Conservation (phyloP, 2,329 filamentous ascomycete species). For the Penicillium sp. region DNA sequence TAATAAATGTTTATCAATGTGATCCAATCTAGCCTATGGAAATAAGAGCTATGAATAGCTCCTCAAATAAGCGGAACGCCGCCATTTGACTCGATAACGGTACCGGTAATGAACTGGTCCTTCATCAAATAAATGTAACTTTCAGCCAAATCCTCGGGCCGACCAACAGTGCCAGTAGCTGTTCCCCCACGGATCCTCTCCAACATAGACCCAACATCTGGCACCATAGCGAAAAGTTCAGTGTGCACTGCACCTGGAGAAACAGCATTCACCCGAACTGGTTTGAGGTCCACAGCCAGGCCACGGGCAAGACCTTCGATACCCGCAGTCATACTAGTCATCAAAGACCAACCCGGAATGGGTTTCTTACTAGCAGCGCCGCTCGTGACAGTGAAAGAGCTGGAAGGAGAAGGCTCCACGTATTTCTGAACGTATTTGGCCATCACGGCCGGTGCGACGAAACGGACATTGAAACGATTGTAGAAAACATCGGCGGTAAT, state of each 20-base stretch:
- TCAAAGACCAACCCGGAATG: slow-evolving; percentile 35
- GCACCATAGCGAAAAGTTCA: slow-evolving; percentile 38
- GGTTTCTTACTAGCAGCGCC: slow-evolving; percentile 44
- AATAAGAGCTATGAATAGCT: no score
- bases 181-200: slow-evolving; percentile 23
- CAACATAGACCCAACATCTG: slow-evolving; percentile 31
- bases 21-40: no score
- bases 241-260: slow-evolving; percentile 48
- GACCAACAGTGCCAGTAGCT: slow-evolving; percentile 32
- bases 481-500: slow-evolving; percentile 28
- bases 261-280: slow-evolving; percentile 49
- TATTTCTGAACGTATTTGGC: slow-evolving; percentile 46
- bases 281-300: slow-evolving; percentile 48
- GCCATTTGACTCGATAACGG: slow-evolving; percentile 17
- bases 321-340: slow-evolving; percentile 28
- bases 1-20: no score
- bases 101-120: slow-evolving; percentile 46
- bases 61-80: slow-evolving; percentile 10
- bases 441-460: slow-evolving; percentile 40
- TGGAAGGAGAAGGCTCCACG: slow-evolving; percentile 30
- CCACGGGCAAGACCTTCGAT: slow-evolving; percentile 41
- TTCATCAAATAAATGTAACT: slow-evolving; percentile 51
- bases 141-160: slow-evolving; percentile 47
- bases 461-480: slow-evolving; percentile 36
- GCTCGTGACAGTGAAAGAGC: slow-evolving; percentile 47